A percentile compares a stretch with the other conserved stretches of the same genome.
These are phyloP conservation scores for Penicillium brasilianum DNA, from an alignment of 2,329 filamentous ascomycete genomes.

Conservation along the genomic window DNA sequence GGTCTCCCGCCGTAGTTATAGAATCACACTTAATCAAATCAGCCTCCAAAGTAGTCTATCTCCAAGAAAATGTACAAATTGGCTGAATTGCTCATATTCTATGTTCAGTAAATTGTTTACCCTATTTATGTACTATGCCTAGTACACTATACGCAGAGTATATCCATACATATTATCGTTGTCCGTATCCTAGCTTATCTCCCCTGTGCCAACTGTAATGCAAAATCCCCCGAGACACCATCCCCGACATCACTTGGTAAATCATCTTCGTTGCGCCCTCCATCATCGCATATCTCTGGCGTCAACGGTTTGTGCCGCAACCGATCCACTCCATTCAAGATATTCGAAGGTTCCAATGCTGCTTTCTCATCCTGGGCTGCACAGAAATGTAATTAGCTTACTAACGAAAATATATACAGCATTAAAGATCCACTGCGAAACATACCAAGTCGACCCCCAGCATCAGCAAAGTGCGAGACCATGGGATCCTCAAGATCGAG, in stretches of 20 bases:
- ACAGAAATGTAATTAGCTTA: not conserved
- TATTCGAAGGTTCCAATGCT: constrained; percentile 27
- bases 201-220: not conserved
- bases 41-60: no score
- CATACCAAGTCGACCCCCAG: constrained; percentile 38
- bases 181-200: not conserved
- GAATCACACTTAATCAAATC: no score
- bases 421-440: not conserved
- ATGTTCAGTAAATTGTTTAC: no score
- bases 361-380: constrained; percentile 29
- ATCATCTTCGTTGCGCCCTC: not conserved
- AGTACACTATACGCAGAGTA: no score
- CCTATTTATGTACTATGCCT: no score
- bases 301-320: not conserved
- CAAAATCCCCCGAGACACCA: not conserved
- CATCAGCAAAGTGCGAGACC: constrained; percentile 37
- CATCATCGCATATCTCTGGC: not conserved
- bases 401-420: no score
- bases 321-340: constrained; percentile 11
- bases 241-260: not conserved
- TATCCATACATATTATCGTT: no score
- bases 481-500: constrained; percentile 34
- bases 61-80: no score
- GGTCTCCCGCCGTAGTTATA: no score
- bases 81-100: no score